A percentile compares a stretch with the other conserved stretches of the same genome.
These are phyloP conservation scores for Cryphonectria carpinicola DNA, from an alignment of 2,329 filamentous ascomycete species.

Conservation along the genomic window DNA sequence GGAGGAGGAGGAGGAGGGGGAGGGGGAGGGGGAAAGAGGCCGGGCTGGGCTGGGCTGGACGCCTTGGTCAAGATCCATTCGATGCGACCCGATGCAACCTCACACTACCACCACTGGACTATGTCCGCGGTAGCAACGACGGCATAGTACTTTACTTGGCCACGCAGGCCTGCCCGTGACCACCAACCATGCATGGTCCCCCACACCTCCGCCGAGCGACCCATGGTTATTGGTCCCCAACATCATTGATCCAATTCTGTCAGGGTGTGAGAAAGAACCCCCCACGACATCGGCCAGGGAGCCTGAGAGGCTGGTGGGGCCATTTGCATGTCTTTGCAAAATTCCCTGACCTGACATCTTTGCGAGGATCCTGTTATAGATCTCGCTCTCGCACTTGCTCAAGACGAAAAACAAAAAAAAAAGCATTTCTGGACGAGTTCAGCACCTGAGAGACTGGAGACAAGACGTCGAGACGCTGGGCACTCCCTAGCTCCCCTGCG, in stretches of 20 bases:
- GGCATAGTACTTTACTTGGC: background rate
- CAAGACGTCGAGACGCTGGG: background rate
- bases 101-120: background rate
- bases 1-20: background rate
- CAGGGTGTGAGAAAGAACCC: background rate
- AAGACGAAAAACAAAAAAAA: too few species aligned
- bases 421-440: background rate
- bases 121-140: background rate
- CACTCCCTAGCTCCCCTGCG: background rate
- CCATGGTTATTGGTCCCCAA: background rate
- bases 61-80: background rate
- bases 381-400: background rate
- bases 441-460: background rate
- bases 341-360: background rate
- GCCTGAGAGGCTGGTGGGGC: background rate
- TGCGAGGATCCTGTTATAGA: background rate
- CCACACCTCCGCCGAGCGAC: background rate
- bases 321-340: background rate
- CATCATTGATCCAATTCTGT: background rate
- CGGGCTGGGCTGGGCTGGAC: background rate
- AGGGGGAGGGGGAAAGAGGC: background rate
- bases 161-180: slow-evolving; percentile 3
- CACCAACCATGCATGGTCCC: background rate
- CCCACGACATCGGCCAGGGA: background rate
- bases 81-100: slow-evolving; percentile 9